Conservation (phyloP, 2,329 filamentous ascomycete species). For the Exophiala lecanii-corni region DNA sequence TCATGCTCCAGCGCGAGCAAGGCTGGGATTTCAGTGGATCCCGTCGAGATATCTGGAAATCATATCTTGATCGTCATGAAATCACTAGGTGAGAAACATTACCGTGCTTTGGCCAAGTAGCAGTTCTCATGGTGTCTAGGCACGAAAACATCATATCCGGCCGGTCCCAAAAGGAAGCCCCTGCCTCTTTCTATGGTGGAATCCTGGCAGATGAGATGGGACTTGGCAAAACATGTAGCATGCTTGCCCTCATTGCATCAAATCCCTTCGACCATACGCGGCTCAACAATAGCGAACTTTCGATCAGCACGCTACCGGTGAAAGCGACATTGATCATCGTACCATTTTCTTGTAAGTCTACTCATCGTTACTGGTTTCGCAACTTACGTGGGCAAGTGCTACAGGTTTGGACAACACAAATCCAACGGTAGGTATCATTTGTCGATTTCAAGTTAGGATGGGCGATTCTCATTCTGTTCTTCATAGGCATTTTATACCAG, state of each 20-base stretch:
- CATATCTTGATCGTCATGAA: constrained; percentile 4
- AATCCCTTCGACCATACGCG: constrained; percentile 19
- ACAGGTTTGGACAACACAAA: constrained; percentile 2
- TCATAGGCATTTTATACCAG: constrained; percentile 29
- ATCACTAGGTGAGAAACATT: constrained; percentile 4
- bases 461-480: background rate
- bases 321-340: constrained; percentile 34
- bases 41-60: constrained; percentile 35
- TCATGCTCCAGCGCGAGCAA: constrained; percentile 38
- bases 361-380: background rate
- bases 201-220: constrained; percentile 48
- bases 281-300: background rate
- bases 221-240: constrained; percentile 43
- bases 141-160: constrained; percentile 32
- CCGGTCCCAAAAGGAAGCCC: constrained; percentile 29
- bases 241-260: constrained; percentile 39
- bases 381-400: background rate
- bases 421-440: constrained; percentile 1
- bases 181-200: constrained; percentile 38
- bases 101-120: background rate
- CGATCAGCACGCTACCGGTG: background rate
- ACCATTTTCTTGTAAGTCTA: background rate
- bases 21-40: constrained; percentile 33
- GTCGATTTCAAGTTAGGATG: background rate
- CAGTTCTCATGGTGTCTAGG: background rate